Percentiles rank a stretch among this genome's conserved stretches.
Conservation (phyloP, 306 rosid species). For the Mimosa pudica region DNA sequence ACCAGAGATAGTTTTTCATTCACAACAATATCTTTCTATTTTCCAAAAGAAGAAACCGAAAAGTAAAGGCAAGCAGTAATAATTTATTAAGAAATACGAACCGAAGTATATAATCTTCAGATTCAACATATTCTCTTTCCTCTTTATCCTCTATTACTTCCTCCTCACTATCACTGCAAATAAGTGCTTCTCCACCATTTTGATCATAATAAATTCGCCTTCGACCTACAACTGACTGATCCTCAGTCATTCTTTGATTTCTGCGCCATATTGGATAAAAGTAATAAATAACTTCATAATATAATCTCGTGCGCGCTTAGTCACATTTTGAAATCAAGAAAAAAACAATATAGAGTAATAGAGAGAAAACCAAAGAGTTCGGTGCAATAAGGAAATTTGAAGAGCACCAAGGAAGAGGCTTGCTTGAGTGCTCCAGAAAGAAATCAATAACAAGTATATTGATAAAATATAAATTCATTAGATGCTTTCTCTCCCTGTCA, state of each 20-base stretch:
- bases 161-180: conserved; percentile 99
- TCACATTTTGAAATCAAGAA: conserved; percentile 21
- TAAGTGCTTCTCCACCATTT: conserved; percentile 96
- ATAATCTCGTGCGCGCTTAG: conserved; percentile 20
- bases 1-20: conserved; percentile 1
- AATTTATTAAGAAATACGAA: conserved; percentile 50
- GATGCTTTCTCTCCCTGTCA: conserved; percentile 12
- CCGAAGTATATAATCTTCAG: conserved; percentile 95
- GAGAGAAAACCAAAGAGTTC: conserved; percentile 7
- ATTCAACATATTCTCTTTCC: conserved; percentile 76
- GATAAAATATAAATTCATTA: conserved; percentile 16
- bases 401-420: conserved; percentile 8
- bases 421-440: conserved; percentile 17
- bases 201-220: conserved; percentile 97
- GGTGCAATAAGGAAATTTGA: neutral
- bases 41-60: conserved; percentile 17
- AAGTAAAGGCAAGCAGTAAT: conserved; percentile 29
- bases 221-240: conserved; percentile 96
- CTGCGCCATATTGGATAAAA: conserved; percentile 50
- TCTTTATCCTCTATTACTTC: conserved; percentile 90
- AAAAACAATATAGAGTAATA: conserved; percentile 3
- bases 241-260: conserved; percentile 99
- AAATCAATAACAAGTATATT: neutral
- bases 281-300: conserved; percentile 29
- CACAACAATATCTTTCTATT: conserved; percentile 15